phyloP scores from a whole-genome alignment of 495 filamentous ascomycete species.

The Xylaria telfairii region DNA sequence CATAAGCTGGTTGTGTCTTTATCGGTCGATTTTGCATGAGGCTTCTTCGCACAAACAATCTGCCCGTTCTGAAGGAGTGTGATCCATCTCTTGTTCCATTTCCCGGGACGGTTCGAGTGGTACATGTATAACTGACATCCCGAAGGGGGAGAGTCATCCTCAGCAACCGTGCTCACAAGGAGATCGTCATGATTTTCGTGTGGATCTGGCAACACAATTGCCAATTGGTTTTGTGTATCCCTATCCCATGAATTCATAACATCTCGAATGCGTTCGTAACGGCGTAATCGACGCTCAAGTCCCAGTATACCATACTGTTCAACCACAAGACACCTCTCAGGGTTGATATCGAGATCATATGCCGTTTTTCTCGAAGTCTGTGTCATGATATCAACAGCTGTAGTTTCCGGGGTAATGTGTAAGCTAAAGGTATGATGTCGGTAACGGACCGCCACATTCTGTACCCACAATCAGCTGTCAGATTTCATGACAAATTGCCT shows the following conservation, averaged over 20 bases:
- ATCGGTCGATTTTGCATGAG: conserved; percentile 53
- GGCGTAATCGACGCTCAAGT: conserved; percentile 82
- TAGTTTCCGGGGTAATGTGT: conserved; percentile 74
- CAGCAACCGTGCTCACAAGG: conserved; percentile 59
- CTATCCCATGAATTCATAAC: conserved; percentile 91
- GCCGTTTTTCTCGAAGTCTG: conserved; percentile 62
- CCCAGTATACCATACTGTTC: conserved; percentile 78
- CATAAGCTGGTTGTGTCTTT: conserved; percentile 75
- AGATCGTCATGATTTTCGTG: conserved; percentile 48
- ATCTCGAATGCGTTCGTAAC: conserved; percentile 86
- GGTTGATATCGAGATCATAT: conserved; percentile 58
- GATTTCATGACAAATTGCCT: conserved; percentile 14
- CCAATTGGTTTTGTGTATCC: conserved; percentile 73
- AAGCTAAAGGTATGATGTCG: conserved; percentile 65
- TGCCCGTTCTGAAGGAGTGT: conserved; percentile 78
- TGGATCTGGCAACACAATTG: conserved; percentile 53
- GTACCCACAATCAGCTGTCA: conserved; percentile 27
- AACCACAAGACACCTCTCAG: conserved; percentile 67
- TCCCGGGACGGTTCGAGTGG: conserved; percentile 77
- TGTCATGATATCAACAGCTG: conserved; percentile 70
- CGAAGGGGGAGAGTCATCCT: conserved; percentile 56
- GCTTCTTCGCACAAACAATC: conserved; percentile 74
- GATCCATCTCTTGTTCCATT: conserved; percentile 87
- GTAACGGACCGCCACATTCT: conserved; percentile 72
- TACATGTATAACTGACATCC: conserved; percentile 74